phyloP scores from a whole-genome alignment of 768 basidiomycete genomes.

The Boletus tomentosulus region DNA sequence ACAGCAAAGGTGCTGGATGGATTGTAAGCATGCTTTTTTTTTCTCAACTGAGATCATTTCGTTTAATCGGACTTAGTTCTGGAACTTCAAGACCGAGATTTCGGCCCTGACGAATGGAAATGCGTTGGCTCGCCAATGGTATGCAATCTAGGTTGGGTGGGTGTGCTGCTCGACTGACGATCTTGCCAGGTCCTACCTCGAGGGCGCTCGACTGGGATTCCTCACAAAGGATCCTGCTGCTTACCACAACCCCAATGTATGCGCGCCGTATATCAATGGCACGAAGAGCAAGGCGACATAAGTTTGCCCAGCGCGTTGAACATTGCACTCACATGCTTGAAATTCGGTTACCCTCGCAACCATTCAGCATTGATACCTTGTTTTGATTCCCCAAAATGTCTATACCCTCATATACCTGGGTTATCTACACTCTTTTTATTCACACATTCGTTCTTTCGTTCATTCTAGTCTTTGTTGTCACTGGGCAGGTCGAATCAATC shows the following conservation, averaged over 20 bases:
- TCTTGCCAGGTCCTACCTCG: slow-evolving; percentile 59
- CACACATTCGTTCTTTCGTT: neutral
- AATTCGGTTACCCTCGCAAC: neutral
- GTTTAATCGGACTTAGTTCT: slow-evolving; percentile 38
- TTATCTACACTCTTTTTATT: neutral
- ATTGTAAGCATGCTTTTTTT: slow-evolving; percentile 41
- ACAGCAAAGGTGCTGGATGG: slow-evolving; percentile 61
- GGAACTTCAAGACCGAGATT: slow-evolving; percentile 73
- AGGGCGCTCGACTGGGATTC: slow-evolving; percentile 55
- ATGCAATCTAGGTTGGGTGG: slow-evolving; percentile 8
- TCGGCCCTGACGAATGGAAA: slow-evolving; percentile 45
- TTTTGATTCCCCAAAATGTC: neutral
- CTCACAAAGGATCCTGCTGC: slow-evolving; percentile 59
- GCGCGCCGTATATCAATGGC: slow-evolving; percentile 43
- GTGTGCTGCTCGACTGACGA: neutral
- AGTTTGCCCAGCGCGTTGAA: neutral
- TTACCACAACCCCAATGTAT: slow-evolving; percentile 58
- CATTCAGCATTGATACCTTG: neutral
- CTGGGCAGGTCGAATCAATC: neutral
- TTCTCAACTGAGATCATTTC: neutral
- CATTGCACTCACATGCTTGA: neutral
- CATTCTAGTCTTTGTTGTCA: neutral
- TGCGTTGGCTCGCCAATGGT: slow-evolving; percentile 59
- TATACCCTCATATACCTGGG: neutral
- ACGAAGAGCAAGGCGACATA: slow-evolving; percentile 11